Percentiles rank a stretch among this genome's conserved stretches.
These are phyloP conservation scores for Penicillium sp. DNA, from an alignment of 2,329 filamentous ascomycete species.

Conservation along the genomic window DNA sequence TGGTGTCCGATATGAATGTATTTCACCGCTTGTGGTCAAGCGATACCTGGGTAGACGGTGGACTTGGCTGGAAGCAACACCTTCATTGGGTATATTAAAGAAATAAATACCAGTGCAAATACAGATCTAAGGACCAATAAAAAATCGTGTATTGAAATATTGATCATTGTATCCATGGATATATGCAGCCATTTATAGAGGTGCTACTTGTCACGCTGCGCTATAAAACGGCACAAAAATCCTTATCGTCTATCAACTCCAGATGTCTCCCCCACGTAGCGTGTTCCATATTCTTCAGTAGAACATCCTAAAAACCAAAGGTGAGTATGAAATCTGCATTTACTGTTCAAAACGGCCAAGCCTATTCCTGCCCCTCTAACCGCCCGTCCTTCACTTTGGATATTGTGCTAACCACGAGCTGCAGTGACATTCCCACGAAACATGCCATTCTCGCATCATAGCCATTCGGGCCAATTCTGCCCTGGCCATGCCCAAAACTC, in stretches of 20 bases:
- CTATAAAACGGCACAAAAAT: background rate
- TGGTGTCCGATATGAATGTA: background rate
- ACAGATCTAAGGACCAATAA: background rate
- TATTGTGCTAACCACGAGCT: background rate
- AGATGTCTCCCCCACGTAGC: background rate
- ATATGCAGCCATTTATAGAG: background rate
- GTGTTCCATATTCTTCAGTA: background rate
- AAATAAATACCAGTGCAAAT: background rate
- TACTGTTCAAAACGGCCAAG: background rate
- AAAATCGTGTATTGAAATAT: background rate
- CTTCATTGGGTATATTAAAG: background rate
- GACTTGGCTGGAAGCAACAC: background rate
- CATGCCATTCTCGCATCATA: conserved; percentile 98
- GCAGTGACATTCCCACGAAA: background rate
- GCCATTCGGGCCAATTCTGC: conserved; percentile 96
- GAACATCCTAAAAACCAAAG: background rate
- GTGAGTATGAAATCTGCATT: background rate
- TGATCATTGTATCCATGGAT: background rate
- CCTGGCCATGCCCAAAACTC: conserved; percentile 75
- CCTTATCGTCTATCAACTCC: conserved; percentile 9
- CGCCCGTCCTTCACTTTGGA: background rate
- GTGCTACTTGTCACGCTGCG: background rate
- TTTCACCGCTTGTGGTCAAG: background rate
- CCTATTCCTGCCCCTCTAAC: background rate
- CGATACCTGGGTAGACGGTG: background rate